Conservation (phyloP, 805 yeast species). For the Phaffomyces opuntiae region DNA sequence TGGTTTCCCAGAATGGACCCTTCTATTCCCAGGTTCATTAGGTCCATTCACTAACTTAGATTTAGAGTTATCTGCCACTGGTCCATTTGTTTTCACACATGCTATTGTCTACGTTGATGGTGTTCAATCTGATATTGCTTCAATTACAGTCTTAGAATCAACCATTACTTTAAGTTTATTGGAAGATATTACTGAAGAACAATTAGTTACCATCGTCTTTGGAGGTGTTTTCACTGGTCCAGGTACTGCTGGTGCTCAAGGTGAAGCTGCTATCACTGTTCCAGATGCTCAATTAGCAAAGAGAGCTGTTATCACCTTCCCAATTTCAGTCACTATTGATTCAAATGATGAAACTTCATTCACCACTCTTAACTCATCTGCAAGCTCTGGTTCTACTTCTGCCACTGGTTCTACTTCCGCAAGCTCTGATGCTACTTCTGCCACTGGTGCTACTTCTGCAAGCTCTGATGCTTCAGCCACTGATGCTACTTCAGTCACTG, state of each 20-base stretch:
- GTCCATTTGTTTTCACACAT: constrained; percentile 8
- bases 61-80: constrained; percentile 3
- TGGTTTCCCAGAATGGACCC: constrained; percentile 11
- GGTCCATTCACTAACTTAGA: constrained; percentile 16
- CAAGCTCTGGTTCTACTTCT: neutral
- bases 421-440: neutral
- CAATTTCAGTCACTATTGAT: neutral
- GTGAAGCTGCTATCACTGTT: neutral
- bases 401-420: neutral
- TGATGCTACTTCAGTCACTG: neutral
- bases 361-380: neutral
- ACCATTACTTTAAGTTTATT: constrained; percentile 1
- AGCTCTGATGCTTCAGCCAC: neutral
- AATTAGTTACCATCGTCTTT: neutral
- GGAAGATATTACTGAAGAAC: neutral
- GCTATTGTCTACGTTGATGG: constrained; percentile 10
- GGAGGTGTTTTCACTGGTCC: constrained; percentile 3
- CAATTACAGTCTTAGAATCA: constrained; percentile 1
- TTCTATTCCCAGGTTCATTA: neutral
- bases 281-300: neutral
- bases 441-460: neutral
- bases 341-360: neutral
- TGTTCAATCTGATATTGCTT: neutral
- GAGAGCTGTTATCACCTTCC: constrained; percentile 5
- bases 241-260: neutral